Percentiles rank a stretch among this genome's conserved stretches.
These are phyloP conservation scores for Nothophytophthora sp. DNA, from an alignment of 352 stramenopile genomes.

Conservation along the genomic window DNA sequence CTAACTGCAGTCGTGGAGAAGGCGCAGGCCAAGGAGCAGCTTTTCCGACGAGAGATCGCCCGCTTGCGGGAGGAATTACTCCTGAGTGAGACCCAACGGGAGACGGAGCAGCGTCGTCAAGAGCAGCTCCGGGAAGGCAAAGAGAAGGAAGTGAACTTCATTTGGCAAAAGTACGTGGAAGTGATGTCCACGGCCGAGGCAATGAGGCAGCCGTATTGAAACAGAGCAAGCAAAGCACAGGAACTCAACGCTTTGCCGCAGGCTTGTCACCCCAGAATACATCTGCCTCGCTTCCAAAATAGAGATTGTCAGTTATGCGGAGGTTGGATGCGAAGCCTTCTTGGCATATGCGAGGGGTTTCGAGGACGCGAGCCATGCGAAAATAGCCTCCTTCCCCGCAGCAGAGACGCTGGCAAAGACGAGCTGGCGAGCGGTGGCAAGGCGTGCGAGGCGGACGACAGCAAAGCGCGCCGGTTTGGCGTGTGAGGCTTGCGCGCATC, in stretches of 20 bases:
- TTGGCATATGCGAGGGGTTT: too few species aligned
- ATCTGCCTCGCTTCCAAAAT: too few species aligned
- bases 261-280: too few species aligned
- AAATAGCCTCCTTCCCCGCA: conserved; percentile 17
- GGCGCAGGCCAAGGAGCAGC: conserved; percentile 42
- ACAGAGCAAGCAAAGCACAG: neutral
- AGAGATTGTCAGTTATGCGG: too few species aligned
- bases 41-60: conserved; percentile 49
- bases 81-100: conserved; percentile 57
- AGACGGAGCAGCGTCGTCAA: conserved; percentile 49
- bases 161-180: conserved; percentile 74
- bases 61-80: conserved; percentile 62
- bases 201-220: neutral
- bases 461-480: conserved; percentile 10
- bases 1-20: conserved; percentile 30
- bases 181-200: conserved; percentile 23
- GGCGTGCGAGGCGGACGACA: conserved; percentile 10
- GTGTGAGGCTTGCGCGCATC: conserved; percentile 16
- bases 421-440: conserved; percentile 5
- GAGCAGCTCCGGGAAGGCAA: conserved; percentile 54
- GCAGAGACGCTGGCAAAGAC: conserved; percentile 20
- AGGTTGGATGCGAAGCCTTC: too few species aligned
- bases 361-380: too few species aligned
- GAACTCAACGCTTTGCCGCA: too few species aligned
- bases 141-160: conserved; percentile 65